Evolutionary conservation across 1,284 basidiomycete species (phyloP).

Genomic region (Fomitopsis schrenkii): DNA sequence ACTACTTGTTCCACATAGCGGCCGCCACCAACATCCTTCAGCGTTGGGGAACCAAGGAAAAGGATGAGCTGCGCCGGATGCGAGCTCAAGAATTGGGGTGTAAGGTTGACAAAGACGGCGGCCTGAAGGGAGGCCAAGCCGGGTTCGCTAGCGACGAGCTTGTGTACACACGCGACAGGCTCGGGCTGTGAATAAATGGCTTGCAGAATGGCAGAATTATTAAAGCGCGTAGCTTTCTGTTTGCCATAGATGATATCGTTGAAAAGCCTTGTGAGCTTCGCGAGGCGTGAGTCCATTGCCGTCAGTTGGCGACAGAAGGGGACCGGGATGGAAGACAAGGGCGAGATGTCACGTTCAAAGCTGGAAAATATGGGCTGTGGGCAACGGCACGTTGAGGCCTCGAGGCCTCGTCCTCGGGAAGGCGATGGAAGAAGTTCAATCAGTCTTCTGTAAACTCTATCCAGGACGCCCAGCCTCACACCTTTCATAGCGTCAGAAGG

Average conservation of each 20-base stretch:
- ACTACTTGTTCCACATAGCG: slow-evolving; percentile 38
- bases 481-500: neutral
- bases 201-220: neutral
- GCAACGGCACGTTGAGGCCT: neutral
- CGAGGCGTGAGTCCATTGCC: neutral
- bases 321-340: neutral
- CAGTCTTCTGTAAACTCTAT: neutral
- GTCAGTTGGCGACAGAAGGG: neutral
- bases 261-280: neutral
- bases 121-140: neutral
- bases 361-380: no score
- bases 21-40: slow-evolving; percentile 34
- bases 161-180: neutral
- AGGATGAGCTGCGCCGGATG: neutral
- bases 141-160: neutral
- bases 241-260: neutral
- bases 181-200: neutral
- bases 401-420: no score
- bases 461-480: neutral
- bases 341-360: neutral
- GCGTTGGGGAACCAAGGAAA: neutral
- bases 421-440: no score
- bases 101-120: neutral
- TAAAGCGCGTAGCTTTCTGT: neutral
- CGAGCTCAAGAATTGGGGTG: neutral